A percentile compares a stretch with the other conserved stretches of the same genome.
phyloP scores from a whole-genome alignment of 1,284 basidiomycete genomes.

The Xanthoconium separans region DNA sequence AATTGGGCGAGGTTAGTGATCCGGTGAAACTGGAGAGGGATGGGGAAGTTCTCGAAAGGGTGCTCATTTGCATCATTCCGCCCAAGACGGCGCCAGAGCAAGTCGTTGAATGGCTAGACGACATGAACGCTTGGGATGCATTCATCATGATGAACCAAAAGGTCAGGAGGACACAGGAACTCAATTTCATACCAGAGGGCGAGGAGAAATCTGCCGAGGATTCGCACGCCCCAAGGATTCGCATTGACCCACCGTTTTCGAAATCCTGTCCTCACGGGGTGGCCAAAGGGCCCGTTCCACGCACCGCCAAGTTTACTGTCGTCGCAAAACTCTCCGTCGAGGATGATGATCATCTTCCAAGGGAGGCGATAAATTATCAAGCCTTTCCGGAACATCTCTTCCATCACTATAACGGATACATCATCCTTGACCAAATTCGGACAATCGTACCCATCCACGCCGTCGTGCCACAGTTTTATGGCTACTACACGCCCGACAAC shows the following conservation, averaged over 20 bases:
- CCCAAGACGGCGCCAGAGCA: background rate
- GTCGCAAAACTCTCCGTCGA: too few relatives aligned
- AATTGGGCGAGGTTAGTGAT: constrained; percentile 5
- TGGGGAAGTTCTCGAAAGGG: constrained; percentile 21
- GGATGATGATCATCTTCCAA: constrained; percentile 22
- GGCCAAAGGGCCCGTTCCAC: constrained; percentile 11
- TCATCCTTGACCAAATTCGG: constrained; percentile 21
- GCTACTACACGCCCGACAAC: constrained; percentile 25
- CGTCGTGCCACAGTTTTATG: constrained; percentile 21
- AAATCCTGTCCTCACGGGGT: constrained; percentile 5
- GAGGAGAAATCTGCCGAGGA: background rate
- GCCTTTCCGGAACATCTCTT: constrained; percentile 32
- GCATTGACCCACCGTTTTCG: constrained; percentile 14
- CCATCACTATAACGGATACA: constrained; percentile 33
- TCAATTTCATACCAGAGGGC: background rate
- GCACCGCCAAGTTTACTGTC: constrained; percentile 34
- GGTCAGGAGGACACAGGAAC: too few relatives aligned
- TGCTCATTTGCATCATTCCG: constrained; percentile 11
- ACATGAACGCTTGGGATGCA: background rate
- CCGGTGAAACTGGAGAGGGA: background rate
- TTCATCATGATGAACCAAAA: too few relatives aligned
- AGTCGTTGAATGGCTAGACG: background rate
- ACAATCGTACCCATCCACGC: constrained; percentile 35
- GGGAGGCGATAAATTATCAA: constrained; percentile 34
- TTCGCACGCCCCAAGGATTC: background rate